phyloP scores from a whole-genome alignment of 176 grass and related monocot species.

The Oryza officinalis region DNA sequence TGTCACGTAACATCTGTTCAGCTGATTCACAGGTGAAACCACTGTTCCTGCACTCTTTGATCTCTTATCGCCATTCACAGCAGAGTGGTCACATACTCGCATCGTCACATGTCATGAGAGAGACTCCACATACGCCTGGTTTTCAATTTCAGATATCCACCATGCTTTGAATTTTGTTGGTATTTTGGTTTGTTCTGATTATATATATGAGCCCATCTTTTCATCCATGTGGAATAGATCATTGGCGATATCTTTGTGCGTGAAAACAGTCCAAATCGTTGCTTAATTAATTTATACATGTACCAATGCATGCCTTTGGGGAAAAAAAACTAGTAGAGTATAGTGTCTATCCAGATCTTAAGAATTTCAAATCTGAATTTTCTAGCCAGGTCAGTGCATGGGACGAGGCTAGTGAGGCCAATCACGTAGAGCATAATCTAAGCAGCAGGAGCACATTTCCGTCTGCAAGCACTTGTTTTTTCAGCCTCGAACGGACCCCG shows the following conservation, averaged over 20 bases:
- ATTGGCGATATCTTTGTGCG: background rate
- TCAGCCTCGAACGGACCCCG: background rate
- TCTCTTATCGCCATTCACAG: background rate
- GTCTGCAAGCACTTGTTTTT: constrained; percentile 8
- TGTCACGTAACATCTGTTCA: background rate
- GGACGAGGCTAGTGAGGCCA: background rate
- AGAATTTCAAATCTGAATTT: background rate
- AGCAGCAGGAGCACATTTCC: background rate
- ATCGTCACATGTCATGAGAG: background rate
- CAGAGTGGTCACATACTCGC: background rate
- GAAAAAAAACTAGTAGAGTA: background rate
- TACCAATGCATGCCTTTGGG: background rate
- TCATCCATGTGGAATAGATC: background rate
- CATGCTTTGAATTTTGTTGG: background rate
- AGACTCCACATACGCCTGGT: background rate
- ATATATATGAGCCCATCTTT: background rate
- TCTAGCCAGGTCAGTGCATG: constrained; percentile 9
- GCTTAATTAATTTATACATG: background rate
- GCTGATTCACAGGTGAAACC: background rate
- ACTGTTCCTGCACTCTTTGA: constrained; percentile 17
- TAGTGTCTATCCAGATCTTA: constrained; percentile 20
- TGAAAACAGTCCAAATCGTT: background rate
- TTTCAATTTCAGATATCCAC: too few relatives aligned
- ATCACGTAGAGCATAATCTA: constrained; percentile 35
- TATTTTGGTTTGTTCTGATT: background rate